Base-by-base conservation (phyloP, 1,284 basidiomycete species). In the Moesziomyces globuligerus region DNA sequence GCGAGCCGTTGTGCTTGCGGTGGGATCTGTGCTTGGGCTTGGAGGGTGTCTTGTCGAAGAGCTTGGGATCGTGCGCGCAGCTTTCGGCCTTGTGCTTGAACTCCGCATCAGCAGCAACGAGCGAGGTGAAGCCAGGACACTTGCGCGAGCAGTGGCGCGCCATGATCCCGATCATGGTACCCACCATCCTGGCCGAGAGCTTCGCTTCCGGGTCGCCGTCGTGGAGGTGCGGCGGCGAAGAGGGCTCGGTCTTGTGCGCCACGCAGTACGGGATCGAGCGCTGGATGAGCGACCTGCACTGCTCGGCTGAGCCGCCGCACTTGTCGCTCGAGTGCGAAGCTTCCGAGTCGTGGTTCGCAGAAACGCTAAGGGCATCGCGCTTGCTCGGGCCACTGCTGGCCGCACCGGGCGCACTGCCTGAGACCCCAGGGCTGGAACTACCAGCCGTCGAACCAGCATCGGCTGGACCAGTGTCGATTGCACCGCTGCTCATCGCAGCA, bases 91-190 rank as follows among this genome's bases (percentile, higher is more conserved):
- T 24, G 9, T 18, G 17, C n/a, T 48, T 49, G 23, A 52, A 44
- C 7, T 26, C 43, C 1, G 28, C 10, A 5, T 42, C 24, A 11
- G 28, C 6, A 13, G 39, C 20, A n/a, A 26, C 28, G 20, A 48
- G 26, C 8, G 25, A 23, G 7, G 34, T 18, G 23, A 59, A 59
- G 3, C 57, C 49, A 3, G 4, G 21, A 18, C 57, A 59, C 10
- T 59, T 52, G 44, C 48, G 49, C 25, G 39, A 25, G 21, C 57
- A 59, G 45, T 59, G 57, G 9, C 39, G 21, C 9, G 41, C 13
- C 25, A 59, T 29, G 6, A 44, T 23, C 4, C 39, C 32, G n/a
- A 58, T 34, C 11, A 58, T 20, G 28, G 10, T 32, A 9, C 25
- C 43, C 25, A 45, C 29, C n/a, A 20, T 32, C 21, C 20, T 0